Conservation (phyloP, 2,329 filamentous ascomycete genomes). For the Epichloe scottii region DNA sequence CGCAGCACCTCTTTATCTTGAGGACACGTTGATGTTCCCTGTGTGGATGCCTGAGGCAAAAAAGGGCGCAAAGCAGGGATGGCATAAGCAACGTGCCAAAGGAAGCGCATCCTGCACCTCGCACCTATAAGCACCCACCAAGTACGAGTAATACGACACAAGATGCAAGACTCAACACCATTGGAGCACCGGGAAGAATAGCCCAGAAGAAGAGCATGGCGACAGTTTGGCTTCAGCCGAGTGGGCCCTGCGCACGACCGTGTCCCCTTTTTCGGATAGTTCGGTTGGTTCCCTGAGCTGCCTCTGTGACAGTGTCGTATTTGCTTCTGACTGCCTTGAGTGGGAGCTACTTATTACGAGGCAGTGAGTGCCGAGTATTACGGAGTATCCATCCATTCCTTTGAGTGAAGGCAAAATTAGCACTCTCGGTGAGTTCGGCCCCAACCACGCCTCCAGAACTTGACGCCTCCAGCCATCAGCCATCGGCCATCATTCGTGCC, state of each 20-base stretch:
- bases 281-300: too few relatives aligned
- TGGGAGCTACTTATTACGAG: not conserved
- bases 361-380: too few relatives aligned
- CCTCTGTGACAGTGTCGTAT: too few relatives aligned
- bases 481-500: too few relatives aligned
- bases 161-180: not conserved
- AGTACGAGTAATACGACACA: not conserved
- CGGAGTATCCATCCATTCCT: not conserved
- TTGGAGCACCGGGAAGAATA: not conserved
- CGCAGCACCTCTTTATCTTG: constrained; percentile 9
- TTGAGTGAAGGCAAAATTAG: not conserved
- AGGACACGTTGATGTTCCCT: constrained; percentile 20
- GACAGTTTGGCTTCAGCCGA: not conserved
- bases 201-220: not conserved
- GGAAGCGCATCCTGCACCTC: not conserved
- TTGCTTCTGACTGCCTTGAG: not conserved
- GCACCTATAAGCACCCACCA: not conserved
- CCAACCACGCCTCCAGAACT: not conserved
- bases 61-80: constrained; percentile 7
- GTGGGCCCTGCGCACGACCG: not conserved
- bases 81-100: not conserved
- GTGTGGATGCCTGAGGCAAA: constrained; percentile 18
- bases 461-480: not conserved
- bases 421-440: not conserved
- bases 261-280: too few relatives aligned